These are phyloP conservation scores for Dactylonectria estremocensis DNA, from an alignment of 2,329 filamentous ascomycete species.

Conservation along the genomic window DNA sequence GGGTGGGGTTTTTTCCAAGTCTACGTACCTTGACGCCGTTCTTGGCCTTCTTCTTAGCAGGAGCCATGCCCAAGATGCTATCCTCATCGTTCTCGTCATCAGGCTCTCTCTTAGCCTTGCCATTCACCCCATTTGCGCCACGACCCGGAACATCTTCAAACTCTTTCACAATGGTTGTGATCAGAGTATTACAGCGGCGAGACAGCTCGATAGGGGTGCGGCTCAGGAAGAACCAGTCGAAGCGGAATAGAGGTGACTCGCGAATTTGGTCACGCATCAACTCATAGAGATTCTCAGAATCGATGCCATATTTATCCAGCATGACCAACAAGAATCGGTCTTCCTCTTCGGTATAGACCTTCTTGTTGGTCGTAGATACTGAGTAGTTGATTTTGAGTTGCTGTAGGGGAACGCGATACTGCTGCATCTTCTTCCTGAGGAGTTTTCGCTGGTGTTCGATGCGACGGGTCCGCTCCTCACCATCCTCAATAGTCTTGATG, in stretches of 20 bases:
- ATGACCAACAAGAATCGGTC: constrained; percentile 96
- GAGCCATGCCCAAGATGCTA: constrained; percentile 82
- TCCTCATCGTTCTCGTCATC: constrained; percentile 90
- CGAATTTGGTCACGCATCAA: constrained; percentile 97
- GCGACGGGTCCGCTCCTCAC: constrained; percentile 90
- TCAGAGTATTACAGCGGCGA: constrained; percentile 91
- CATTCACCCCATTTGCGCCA: constrained; percentile 73
- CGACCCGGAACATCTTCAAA: constrained; percentile 80
- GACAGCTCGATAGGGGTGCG: constrained; percentile 94
- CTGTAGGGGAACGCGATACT: constrained; percentile 97
- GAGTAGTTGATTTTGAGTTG: constrained; percentile 99
- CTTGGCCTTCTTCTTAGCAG: constrained; percentile 96
- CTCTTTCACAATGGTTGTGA: constrained; percentile 95
- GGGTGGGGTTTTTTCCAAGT: neutral
- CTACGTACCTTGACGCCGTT: constrained; percentile 83
- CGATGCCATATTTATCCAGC: constrained; percentile 92
- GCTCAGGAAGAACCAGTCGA: constrained; percentile 99
- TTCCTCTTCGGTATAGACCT: constrained; percentile 99
- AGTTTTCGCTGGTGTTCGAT: constrained; percentile 94
- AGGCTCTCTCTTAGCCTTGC: constrained; percentile 79
- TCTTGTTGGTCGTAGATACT: constrained; percentile 99
- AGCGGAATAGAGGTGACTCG: constrained; percentile 94
- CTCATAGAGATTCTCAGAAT: constrained; percentile 91
- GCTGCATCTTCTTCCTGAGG: constrained; percentile 93
- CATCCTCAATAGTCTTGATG: constrained; percentile 90